Evolutionary conservation across 148 eudicot genomes (phyloP), one percentile per base, ranked within the genome.

Genomic region (Fallopia convolvulus): DNA sequence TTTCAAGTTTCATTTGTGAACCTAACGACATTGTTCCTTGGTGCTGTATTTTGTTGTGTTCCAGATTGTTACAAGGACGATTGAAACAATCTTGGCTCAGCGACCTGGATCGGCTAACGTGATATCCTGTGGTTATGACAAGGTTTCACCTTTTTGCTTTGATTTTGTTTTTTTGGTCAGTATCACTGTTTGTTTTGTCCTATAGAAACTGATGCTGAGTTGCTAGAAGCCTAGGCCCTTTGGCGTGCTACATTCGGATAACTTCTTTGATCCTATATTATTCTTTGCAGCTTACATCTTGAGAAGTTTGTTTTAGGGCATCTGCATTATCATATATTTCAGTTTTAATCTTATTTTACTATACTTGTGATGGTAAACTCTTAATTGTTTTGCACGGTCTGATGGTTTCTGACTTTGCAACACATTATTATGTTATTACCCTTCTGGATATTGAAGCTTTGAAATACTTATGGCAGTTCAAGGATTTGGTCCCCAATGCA

Each of bases 1-100:
- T 32, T 26, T 77, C 49, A 23, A 56, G 73, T 36, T 4, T 36
- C 47, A 21, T 32, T 63, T 74, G 32, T 76, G 17, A 10, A 30
- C 4, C 8, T 0, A 21, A 60, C 66, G 30, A 8, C 33, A 60
- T 60, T 60, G 8, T 14, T 60, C 36, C 4, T 61, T 61, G 65
- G 8, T 58, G 30, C 20, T 56, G 21, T 15, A 6, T 56, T 18
- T 12, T 11, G 6, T 76, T 21, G 6, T 41, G 39, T 36, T 20
- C 74, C 85, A 94, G 98, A 87, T 92, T 89, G 93, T 92, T 40
- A 79, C 81, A 50, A 82, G 90, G 84, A 81, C 83, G 39, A 87
- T 88, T 55, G 87, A 90, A 78, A 77, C 81, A 52, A 77, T 75
- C 41, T 75, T 82, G 65, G 46, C 21, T 12, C 80, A 89, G 74